Conservation (phyloP, 2,329 filamentous ascomycete genomes). For the Apiospora aurea region DNA sequence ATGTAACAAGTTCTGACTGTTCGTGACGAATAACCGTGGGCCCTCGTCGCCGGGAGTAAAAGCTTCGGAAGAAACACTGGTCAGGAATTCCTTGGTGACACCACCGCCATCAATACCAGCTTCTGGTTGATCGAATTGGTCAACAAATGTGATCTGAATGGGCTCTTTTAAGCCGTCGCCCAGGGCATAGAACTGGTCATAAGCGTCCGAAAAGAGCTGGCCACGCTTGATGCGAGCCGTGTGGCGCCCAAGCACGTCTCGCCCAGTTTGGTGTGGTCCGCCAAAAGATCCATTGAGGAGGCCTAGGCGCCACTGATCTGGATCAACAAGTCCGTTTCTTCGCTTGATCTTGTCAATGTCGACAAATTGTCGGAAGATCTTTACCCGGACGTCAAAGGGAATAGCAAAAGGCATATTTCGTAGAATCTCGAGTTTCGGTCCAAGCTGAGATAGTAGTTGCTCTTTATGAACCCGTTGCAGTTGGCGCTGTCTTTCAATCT, state of each 20-base stretch:
- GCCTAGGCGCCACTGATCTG: conserved; percentile 76
- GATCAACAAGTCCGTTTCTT: conserved; percentile 71
- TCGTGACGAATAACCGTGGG: conserved; percentile 78
- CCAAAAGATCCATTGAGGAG: conserved; percentile 51
- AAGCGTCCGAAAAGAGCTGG: conserved; percentile 85
- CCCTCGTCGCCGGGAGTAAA: conserved; percentile 62
- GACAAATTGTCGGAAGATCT: conserved; percentile 95
- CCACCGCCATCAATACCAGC: conserved; percentile 97
- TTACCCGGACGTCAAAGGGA: conserved; percentile 87
- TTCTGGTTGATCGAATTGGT: conserved; percentile 85
- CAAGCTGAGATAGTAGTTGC: conserved; percentile 78
- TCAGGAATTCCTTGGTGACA: conserved; percentile 97
- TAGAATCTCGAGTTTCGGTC: conserved; percentile 86
- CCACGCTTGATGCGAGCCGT: conserved; percentile 82
- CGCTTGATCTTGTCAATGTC: conserved; percentile 78
- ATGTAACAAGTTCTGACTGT: conserved; percentile 85
- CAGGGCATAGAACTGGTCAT: conserved; percentile 80
- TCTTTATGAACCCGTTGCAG: conserved; percentile 73
- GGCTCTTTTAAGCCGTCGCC: conserved; percentile 89
- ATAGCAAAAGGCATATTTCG: conserved; percentile 98
- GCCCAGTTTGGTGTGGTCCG: conserved; percentile 29
- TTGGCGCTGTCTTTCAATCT: conserved; percentile 69
- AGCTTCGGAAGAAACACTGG: conserved; percentile 84
- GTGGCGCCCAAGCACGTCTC: conserved; percentile 63
- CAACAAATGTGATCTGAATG: conserved; percentile 95